phyloP scores from a whole-genome alignment of 1,284 basidiomycete genomes.

The Puccinia horiana region DNA sequence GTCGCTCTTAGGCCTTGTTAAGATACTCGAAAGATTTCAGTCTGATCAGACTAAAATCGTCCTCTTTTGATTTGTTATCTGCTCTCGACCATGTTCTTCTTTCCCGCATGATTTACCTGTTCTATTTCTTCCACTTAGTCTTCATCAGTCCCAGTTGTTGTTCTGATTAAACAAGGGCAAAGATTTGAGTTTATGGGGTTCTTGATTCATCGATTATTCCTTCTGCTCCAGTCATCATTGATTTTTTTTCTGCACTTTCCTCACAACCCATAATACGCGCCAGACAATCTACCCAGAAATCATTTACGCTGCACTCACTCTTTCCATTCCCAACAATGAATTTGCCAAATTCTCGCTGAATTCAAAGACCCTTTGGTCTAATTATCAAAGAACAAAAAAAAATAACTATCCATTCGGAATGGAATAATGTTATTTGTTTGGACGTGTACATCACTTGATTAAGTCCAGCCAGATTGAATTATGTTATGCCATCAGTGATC shows the following conservation, averaged over 20 bases:
- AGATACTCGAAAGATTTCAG: conserved; percentile 16
- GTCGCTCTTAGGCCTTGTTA: conserved; percentile 21
- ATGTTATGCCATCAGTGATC: too few relatives aligned
- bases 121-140: not conserved
- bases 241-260: not conserved
- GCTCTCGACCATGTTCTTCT: not conserved
- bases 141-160: not conserved
- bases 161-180: not conserved
- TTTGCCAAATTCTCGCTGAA: too few relatives aligned
- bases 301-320: too few relatives aligned
- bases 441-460: too few relatives aligned
- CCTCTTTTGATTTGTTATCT: conserved; percentile 22
- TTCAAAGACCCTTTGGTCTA: too few relatives aligned
- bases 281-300: too few relatives aligned
- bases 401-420: too few relatives aligned
- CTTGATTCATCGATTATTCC: not conserved
- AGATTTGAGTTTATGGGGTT: not conserved
- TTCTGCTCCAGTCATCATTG: not conserved
- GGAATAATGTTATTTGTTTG: too few relatives aligned
- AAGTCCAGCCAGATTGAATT: too few relatives aligned
- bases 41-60: conserved; percentile 28
- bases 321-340: too few relatives aligned
- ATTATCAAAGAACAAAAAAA: too few relatives aligned
- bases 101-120: not conserved
- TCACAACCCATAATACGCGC: too few relatives aligned